Base-by-base conservation (phyloP, 352 stramenopile genomes). In the Lagenidium sp. region DNA sequence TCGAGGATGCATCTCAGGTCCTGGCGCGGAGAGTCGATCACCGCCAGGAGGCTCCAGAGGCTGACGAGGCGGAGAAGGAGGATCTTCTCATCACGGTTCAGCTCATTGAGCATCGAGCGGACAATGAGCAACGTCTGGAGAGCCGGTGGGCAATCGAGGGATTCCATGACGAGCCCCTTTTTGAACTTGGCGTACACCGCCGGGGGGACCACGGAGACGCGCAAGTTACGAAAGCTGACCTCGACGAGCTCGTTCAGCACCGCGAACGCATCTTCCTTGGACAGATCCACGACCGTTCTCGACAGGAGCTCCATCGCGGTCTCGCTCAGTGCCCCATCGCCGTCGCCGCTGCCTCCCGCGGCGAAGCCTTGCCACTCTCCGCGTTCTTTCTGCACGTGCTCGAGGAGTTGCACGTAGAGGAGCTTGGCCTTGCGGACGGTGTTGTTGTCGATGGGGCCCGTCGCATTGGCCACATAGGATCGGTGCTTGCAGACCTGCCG, bases 201-300 rank as follows among this genome's bases (percentile, higher is more conserved):
- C 15, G 68, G 23, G 0, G 59, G 48, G 10, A 87, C 58, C 18
- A 87, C 42, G 1, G 75, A 52, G 0, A 72, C 66, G 26, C 73
- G 70, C n/a, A 87, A 52, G 41, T 78, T 87, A 36, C 57, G 63
- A 44, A 83, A 83, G 35, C 75, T 82, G 41, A 87, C 66, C 40
- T 81, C 65, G 5, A 87, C 43, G 22, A 87, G 60, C 30, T 84
- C 68, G 16, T 71, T 65, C 12, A 87, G 58, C 7, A 87, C 30
- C 2, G 41, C 47, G 10, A 82, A 55, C 24, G 56, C 50, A 31
- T 78, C 68, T 15, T 50, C 44, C 12, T 43, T 53, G 25, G 47
- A 31, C 4, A 60, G 8, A n/a, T 42, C 45, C 0, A 8, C 5
- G 3, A 70, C 7, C 28, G 32, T 42, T 7, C 39, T 28, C 2